These are phyloP conservation scores for Cercophora sp. DNA, from an alignment of 495 filamentous ascomycete genomes.

Conservation along the genomic window DNA sequence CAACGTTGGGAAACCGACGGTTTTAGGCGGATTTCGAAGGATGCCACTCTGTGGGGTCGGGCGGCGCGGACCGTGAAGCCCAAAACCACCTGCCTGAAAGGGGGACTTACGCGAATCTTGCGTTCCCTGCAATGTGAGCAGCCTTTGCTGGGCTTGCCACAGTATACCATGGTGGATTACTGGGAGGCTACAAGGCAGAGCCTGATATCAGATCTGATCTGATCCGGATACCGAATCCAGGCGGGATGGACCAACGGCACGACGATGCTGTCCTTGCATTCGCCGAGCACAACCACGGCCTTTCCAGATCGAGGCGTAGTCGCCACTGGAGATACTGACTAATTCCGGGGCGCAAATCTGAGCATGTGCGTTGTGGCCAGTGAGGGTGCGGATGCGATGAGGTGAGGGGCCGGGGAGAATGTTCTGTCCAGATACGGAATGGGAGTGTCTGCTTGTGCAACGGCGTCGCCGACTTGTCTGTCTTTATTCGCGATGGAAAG, in stretches of 20 bases:
- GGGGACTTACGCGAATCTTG: slow-evolving; percentile 26
- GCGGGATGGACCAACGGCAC: background rate
- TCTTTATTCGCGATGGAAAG: too few species aligned
- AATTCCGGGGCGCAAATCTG: too few species aligned
- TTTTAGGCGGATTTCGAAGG: too few species aligned
- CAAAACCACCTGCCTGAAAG: slow-evolving; percentile 7
- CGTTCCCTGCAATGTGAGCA: slow-evolving; percentile 60
- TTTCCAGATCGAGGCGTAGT: background rate
- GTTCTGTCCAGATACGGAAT: too few species aligned
- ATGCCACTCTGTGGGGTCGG: too few species aligned
- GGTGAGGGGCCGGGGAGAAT: too few species aligned
- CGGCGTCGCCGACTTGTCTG: too few species aligned
- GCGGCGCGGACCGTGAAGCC: background rate
- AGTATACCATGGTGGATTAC: slow-evolving; percentile 59
- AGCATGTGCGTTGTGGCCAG: too few species aligned
- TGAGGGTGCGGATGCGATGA: too few species aligned
- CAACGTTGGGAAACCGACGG: too few species aligned
- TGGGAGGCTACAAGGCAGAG: background rate
- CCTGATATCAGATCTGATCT: background rate
- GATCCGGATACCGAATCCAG: background rate
- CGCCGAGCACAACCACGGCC: background rate
- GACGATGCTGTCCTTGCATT: background rate
- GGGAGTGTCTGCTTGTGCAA: too few species aligned
- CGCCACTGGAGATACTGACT: too few species aligned
- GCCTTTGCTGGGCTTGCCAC: slow-evolving; percentile 66